Conservation (phyloP, 306 rosid species). For the Lathyrus tuberosus region DNA sequence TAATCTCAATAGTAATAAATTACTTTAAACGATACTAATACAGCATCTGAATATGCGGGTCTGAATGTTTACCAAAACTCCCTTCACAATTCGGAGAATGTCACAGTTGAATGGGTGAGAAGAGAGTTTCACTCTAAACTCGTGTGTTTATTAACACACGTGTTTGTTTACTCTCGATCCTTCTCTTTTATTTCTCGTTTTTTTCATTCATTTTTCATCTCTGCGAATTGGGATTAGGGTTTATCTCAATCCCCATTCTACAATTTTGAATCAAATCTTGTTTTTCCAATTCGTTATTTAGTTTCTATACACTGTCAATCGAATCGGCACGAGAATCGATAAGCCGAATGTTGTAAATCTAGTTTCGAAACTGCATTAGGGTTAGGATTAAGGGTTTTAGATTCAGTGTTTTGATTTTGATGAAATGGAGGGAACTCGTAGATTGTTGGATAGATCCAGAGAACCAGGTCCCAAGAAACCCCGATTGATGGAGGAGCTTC, state of each 20-base stretch:
- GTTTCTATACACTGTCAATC: background rate
- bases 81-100: background rate
- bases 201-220: background rate
- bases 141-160: background rate
- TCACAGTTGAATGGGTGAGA: background rate
- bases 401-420: slow-evolving; percentile 34
- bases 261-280: slow-evolving; percentile 28
- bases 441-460: slow-evolving; percentile 83
- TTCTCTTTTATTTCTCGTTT: background rate
- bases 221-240: slow-evolving; percentile 44
- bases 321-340: background rate
- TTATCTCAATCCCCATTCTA: slow-evolving; percentile 35
- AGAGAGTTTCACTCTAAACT: slow-evolving; percentile 1
- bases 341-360: slow-evolving; percentile 24
- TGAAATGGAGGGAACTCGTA: slow-evolving; percentile 87
- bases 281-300: background rate
- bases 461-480: slow-evolving; percentile 83
- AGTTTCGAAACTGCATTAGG: slow-evolving; percentile 41
- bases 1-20: no score
- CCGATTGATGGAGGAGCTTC: slow-evolving; percentile 68
- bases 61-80: background rate
- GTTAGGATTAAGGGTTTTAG: slow-evolving; percentile 61
- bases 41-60: background rate
- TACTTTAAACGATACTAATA: no score
- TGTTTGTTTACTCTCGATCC: background rate